Evolutionary conservation across 2,329 filamentous ascomycete genomes (phyloP).

Genomic region (Neoscytalidium dimidiatum): DNA sequence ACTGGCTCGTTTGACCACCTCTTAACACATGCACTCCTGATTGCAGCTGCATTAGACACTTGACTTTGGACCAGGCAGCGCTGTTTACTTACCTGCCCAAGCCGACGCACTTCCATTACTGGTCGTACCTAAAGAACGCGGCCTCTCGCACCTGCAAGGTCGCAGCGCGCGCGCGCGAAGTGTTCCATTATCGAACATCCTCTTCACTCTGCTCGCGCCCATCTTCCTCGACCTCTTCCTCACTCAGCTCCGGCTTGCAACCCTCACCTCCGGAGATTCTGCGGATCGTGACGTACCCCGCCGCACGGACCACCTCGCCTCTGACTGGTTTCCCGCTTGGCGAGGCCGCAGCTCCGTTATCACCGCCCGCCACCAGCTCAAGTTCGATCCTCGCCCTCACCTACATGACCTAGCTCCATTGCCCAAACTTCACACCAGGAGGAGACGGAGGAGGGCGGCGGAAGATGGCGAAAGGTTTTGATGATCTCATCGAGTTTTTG

Average conservation of each 20-base stretch:
- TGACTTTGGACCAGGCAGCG: no score
- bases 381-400: slow-evolving; percentile 16
- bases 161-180: no score
- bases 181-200: no score
- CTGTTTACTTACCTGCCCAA: no score
- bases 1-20: no score
- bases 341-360: slow-evolving; percentile 3
- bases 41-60: not conserved
- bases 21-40: not conserved
- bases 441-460: slow-evolving; percentile 12
- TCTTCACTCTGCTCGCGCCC: not conserved
- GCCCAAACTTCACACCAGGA: not conserved
- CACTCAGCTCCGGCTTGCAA: not conserved
- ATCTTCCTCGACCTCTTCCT: not conserved
- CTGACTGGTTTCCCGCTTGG: slow-evolving; percentile 1
- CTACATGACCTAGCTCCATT: slow-evolving; percentile 11
- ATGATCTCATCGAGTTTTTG: slow-evolving; percentile 59
- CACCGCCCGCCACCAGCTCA: slow-evolving; percentile 10
- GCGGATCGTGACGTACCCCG: slow-evolving; percentile 6
- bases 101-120: no score
- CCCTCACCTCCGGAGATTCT: not conserved
- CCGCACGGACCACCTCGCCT: slow-evolving; percentile 1
- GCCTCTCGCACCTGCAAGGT: no score
- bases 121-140: no score
- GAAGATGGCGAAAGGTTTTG: slow-evolving; percentile 44